These are phyloP conservation scores for Yamadazyma paraphyllophila DNA, from an alignment of 805 yeast species.

Conservation along the genomic window DNA sequence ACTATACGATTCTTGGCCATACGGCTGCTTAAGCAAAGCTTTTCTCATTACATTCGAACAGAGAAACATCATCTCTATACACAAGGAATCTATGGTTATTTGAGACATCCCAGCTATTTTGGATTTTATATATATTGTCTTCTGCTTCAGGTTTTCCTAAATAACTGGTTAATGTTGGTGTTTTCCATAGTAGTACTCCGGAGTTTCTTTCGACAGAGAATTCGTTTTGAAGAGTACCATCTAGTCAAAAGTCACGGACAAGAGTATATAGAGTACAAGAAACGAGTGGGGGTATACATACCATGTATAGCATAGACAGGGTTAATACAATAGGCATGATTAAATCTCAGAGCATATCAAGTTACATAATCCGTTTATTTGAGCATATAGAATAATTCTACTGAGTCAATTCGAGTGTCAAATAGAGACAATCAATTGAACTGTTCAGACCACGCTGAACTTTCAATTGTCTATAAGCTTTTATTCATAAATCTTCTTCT, in stretches of 20 bases:
- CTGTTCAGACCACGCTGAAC: neutral
- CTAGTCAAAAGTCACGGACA: conserved; percentile 27
- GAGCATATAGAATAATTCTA: neutral
- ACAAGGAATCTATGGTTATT: conserved; percentile 27
- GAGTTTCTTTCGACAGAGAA: conserved; percentile 29
- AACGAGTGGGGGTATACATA: conserved; percentile 24
- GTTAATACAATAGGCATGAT: no score
- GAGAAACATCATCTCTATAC: conserved; percentile 24
- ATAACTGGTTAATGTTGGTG: conserved; percentile 20
- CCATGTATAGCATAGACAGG: conserved; percentile 21
- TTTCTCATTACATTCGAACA: conserved; percentile 32
- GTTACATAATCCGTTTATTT: neutral
- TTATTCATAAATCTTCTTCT: conserved; percentile 96
- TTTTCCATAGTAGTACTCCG: conserved; percentile 18
- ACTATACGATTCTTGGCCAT: conserved; percentile 28
- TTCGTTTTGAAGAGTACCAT: conserved; percentile 35
- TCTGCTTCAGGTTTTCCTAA: conserved; percentile 29
- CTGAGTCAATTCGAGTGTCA: neutral
- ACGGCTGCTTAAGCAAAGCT: conserved; percentile 33
- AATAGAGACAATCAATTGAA: neutral
- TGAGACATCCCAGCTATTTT: conserved; percentile 39
- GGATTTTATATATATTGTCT: conserved; percentile 35
- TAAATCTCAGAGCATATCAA: no score
- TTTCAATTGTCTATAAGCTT: conserved; percentile 44
- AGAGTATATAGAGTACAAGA: conserved; percentile 25